Conservation (phyloP, 2,329 filamentous ascomycete genomes). For the Monosporascus sp. region DNA sequence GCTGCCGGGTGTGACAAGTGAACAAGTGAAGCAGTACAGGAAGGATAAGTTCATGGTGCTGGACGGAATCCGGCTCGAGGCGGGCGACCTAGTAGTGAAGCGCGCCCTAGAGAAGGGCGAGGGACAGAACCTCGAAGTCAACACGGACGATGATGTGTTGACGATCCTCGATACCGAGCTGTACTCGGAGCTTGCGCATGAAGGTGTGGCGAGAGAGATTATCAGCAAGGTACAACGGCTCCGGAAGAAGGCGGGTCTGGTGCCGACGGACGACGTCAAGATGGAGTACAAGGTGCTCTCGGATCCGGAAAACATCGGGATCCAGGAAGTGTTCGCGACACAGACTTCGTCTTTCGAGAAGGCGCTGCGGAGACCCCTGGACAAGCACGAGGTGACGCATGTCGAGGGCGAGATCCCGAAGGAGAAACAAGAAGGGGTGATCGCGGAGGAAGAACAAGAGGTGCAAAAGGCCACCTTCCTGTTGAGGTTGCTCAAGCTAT, state of each 20-base stretch:
- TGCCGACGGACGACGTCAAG: constrained; percentile 88
- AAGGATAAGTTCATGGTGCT: constrained; percentile 70
- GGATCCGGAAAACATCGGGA: constrained; percentile 70
- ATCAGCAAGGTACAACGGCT: constrained; percentile 89
- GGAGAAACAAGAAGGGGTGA: constrained; percentile 52
- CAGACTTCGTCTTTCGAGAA: constrained; percentile 69
- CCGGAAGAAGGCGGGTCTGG: constrained; percentile 87
- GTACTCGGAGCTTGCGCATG: constrained; percentile 79
- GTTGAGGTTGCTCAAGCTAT: constrained; percentile 71
- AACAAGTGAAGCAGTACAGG: constrained; percentile 76
- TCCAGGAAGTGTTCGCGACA: constrained; percentile 63
- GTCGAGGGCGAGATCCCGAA: constrained; percentile 51
- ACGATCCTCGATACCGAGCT: constrained; percentile 81
- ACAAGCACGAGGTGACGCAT: constrained; percentile 59
- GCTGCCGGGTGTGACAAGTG: constrained; percentile 69
- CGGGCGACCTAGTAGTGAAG: constrained; percentile 79
- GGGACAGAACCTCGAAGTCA: constrained; percentile 74
- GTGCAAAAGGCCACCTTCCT: constrained; percentile 77
- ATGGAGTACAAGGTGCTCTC: constrained; percentile 84
- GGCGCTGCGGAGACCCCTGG: constrained; percentile 69
- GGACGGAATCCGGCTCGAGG: constrained; percentile 76
- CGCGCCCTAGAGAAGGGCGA: constrained; percentile 71
- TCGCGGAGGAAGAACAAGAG: constrained; percentile 79
- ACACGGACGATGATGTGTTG: constrained; percentile 84
- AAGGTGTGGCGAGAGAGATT: constrained; percentile 86